Conservation (phyloP, 257 asterid species). For the Nicotiana obtusifolia region DNA sequence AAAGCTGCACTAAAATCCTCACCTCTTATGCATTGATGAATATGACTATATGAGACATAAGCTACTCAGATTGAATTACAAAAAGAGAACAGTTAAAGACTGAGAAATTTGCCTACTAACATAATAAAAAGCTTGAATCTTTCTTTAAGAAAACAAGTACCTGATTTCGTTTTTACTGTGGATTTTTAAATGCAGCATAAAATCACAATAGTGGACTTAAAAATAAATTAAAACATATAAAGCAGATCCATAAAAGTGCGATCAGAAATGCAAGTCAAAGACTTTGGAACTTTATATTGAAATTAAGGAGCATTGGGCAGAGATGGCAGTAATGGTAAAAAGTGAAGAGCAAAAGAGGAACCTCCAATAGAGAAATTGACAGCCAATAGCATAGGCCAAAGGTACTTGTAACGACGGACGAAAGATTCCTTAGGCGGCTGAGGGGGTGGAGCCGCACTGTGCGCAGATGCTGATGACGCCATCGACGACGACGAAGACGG, state of each 20-base stretch:
- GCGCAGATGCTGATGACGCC: slow-evolving; percentile 30
- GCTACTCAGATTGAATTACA: neutral
- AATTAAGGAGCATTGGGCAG: neutral
- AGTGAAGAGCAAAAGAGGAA: slow-evolving; percentile 1
- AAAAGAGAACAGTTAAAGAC: neutral
- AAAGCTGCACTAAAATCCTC: neutral
- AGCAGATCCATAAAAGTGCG: neutral
- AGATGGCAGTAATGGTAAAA: neutral
- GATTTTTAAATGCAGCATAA: neutral
- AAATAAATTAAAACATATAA: neutral
- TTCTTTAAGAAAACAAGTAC: neutral
- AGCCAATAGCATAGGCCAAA: slow-evolving; percentile 70
- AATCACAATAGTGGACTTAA: neutral
- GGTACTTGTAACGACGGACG: slow-evolving; percentile 59
- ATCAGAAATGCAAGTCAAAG: neutral
- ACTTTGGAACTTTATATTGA: neutral
- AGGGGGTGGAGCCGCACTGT: slow-evolving; percentile 31
- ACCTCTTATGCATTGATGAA: neutral
- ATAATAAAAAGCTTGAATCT: neutral
- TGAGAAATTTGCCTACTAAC: neutral
- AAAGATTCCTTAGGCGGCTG: slow-evolving; percentile 59
- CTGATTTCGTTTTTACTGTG: neutral
- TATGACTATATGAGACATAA: neutral
- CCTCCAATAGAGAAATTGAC: slow-evolving; percentile 84
- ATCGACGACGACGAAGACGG: slow-evolving; percentile 30